Conservation (phyloP, 164 flowering plant species). For the Saururus chinensis region DNA sequence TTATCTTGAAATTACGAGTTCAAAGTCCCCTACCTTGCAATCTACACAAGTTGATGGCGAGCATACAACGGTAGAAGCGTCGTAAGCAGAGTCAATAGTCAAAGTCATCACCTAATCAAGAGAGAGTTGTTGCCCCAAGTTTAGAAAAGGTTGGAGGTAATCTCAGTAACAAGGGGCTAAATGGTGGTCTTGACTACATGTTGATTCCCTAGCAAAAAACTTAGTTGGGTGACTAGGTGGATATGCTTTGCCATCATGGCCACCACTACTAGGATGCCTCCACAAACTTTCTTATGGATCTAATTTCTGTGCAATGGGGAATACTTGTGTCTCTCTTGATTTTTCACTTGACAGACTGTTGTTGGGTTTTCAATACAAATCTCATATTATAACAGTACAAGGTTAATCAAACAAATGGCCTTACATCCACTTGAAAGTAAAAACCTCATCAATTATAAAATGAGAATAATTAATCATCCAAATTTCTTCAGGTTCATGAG, state of each 20-base stretch:
- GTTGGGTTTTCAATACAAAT: constrained; percentile 85
- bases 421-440: constrained; percentile 87
- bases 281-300: constrained; percentile 73
- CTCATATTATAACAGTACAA: constrained; percentile 70
- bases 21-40: too few species aligned
- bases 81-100: too few species aligned
- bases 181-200: constrained; percentile 86
- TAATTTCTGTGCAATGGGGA: constrained; percentile 81
- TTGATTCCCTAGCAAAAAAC: constrained; percentile 73
- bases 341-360: constrained; percentile 72
- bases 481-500: constrained; percentile 96
- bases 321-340: constrained; percentile 68
- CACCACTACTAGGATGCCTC: constrained; percentile 86
- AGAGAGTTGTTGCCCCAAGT: too few species aligned
- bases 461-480: constrained; percentile 92
- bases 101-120: too few species aligned
- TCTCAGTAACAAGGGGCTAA: too few species aligned
- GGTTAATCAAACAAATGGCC: constrained; percentile 89
- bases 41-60: too few species aligned
- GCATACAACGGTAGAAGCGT: too few species aligned
- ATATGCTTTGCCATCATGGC: constrained; percentile 98
- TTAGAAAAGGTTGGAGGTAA: too few species aligned
- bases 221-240: constrained; percentile 99
- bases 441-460: constrained; percentile 59
- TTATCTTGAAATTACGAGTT: too few species aligned